These are phyloP conservation scores for Entrophospora sp. DNA, from an alignment of 192 early-diverging fungal genomes.

Conservation along the genomic window DNA sequence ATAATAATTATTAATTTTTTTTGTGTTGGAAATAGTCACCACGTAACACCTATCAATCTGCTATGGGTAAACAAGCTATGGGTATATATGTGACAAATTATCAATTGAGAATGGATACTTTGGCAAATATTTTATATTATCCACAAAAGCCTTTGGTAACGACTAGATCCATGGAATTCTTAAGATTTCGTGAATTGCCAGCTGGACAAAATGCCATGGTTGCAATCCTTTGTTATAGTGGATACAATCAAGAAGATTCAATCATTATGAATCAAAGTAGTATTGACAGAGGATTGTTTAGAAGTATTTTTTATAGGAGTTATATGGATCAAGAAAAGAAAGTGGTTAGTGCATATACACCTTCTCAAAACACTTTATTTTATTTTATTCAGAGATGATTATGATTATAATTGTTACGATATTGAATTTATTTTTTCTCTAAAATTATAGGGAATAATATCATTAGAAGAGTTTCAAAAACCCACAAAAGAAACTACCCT, in stretches of 20 bases:
- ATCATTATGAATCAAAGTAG: slow-evolving; percentile 98
- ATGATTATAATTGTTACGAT: no score
- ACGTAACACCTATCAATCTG: slow-evolving; percentile 99
- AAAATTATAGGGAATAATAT: slow-evolving; percentile 42
- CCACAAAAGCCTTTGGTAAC: slow-evolving; percentile 97
- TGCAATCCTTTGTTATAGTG: slow-evolving; percentile 94
- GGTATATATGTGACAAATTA: slow-evolving; percentile 95
- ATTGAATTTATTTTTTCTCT: no score
- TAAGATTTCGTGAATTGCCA: slow-evolving; percentile 92
- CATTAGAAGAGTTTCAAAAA: slow-evolving; percentile 85
- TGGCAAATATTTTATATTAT: slow-evolving; percentile 96
- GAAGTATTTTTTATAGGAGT: slow-evolving; percentile 89
- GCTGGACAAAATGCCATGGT: slow-evolving; percentile 98
- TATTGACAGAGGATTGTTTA: slow-evolving; percentile 96
- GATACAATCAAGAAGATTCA: slow-evolving; percentile 99
- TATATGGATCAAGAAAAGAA: slow-evolving; percentile 95
- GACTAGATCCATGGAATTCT: slow-evolving; percentile 90
- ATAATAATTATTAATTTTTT: not conserved
- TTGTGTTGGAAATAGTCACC: slow-evolving; percentile 61
- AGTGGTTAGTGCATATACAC: no score
- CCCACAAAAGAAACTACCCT: slow-evolving; percentile 84
- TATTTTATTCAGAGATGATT: no score
- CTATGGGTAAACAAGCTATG: slow-evolving; percentile 99
- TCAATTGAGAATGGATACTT: slow-evolving; percentile 94
- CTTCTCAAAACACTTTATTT: no score